phyloP scores from a whole-genome alignment of 2,329 filamentous ascomycete species.

The Penicillium sp. region DNA sequence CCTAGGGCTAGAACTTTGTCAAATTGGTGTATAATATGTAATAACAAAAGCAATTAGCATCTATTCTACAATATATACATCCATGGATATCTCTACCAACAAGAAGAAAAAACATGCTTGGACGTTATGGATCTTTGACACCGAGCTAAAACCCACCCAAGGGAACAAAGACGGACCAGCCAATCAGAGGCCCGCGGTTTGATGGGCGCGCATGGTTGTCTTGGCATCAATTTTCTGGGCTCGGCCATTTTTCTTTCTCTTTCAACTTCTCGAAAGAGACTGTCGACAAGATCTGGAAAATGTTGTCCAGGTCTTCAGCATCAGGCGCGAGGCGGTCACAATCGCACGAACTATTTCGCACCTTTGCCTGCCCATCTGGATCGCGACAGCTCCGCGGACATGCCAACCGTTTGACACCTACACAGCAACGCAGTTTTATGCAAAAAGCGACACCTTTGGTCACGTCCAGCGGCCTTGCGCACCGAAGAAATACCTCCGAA shows the following conservation, averaged over 20 bases:
- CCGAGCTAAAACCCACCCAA: not conserved
- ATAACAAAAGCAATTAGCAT: too few relatives aligned
- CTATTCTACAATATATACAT: not conserved
- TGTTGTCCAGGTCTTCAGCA: slow-evolving; percentile 38
- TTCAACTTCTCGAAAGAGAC: not conserved
- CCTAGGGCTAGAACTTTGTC: not conserved
- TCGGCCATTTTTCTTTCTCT: slow-evolving; percentile 20
- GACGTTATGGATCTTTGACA: not conserved
- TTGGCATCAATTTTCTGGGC: slow-evolving; percentile 34
- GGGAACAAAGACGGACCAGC: slow-evolving; percentile 10
- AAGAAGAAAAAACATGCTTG: too few relatives aligned
- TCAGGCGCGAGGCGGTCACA: slow-evolving; percentile 31
- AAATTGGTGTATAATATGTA: too few relatives aligned
- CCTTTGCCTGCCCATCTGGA: slow-evolving; percentile 20
- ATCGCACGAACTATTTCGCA: slow-evolving; percentile 29
- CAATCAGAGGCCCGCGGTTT: slow-evolving; percentile 33
- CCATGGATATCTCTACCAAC: not conserved
- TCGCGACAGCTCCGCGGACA: slow-evolving; percentile 30
- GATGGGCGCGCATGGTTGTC: slow-evolving; percentile 19
- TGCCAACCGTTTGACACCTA: slow-evolving; percentile 21
- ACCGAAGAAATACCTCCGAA: not conserved
- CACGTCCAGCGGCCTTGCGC: not conserved
- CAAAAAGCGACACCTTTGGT: slow-evolving; percentile 8
- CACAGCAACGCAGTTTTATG: slow-evolving; percentile 16
- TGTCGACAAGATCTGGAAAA: slow-evolving; percentile 25